Evolutionary conservation across 495 filamentous ascomycete species (phyloP).

Genomic region (Thermothielavioides terrestris): DNA sequence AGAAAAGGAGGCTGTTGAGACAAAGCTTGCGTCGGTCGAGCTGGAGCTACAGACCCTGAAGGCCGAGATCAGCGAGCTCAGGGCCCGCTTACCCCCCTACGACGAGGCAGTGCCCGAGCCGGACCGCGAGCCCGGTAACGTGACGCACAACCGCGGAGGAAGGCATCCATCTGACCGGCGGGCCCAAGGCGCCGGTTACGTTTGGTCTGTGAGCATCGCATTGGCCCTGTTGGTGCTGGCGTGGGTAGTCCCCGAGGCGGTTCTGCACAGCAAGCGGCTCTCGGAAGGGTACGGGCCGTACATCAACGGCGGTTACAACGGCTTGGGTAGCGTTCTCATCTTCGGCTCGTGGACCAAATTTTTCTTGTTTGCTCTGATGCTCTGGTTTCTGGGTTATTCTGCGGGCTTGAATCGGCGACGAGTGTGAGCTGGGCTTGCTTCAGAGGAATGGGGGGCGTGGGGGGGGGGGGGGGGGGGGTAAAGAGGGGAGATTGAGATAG

Average conservation of each 20-base stretch:
- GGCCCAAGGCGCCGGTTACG: neutral
- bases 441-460: too few species aligned
- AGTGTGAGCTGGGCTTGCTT: neutral
- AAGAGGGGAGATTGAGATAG: too few species aligned
- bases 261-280: constrained; percentile 7
- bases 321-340: neutral
- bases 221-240: neutral
- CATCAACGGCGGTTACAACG: neutral
- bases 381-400: neutral
- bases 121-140: too few species aligned
- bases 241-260: neutral
- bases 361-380: neutral
- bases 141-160: neutral
- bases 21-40: neutral
- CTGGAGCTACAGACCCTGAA: neutral
- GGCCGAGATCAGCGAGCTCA: neutral
- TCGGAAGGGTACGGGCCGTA: neutral
- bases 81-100: neutral
- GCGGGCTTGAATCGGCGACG: too few species aligned
- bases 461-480: too few species aligned
- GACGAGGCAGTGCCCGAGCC: neutral
- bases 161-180: neutral
- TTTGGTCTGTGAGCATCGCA: neutral
- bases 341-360: constrained; percentile 6
- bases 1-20: neutral